Base-by-base conservation (phyloP, 2,329 filamentous ascomycete genomes). In the Arthrinium phaeospermum region DNA sequence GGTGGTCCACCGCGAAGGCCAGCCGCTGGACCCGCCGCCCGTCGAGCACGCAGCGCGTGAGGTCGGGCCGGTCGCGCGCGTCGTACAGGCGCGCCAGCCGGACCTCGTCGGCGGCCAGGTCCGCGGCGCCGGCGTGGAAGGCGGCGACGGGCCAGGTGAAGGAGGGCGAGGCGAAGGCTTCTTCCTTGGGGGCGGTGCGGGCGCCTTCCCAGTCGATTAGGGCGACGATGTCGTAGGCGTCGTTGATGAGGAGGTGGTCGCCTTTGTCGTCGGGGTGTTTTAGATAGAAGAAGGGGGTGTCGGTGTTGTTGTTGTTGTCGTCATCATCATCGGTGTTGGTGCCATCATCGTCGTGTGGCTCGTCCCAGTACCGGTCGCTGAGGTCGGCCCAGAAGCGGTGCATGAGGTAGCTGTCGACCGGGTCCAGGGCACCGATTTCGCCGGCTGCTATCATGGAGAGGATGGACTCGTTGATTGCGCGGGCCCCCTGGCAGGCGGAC, bases 241-340 rank as follows among this genome's bases (percentile, higher is more conserved):
- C 75, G 71, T 85, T 80, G 12, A 79, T 77, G 0, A 86, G 78
- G n/a, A 86, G 81, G 27, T 86, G 83, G 69, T 86, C 84, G 0
- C 83, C 83, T 74, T 86, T 86, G 70, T 86, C 83, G 73, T 86
- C 83, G n/a, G 80, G 76, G 74, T 86, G 82, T 72, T 83, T 85
- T 6, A 86, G 76, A 73, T 81, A 86, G 75, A 81, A 84, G 19
- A 3, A 22, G 12, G 41, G 44, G 69, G 70, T 16, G 27, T 30
- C 27, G 27, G 2, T 30, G 37, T 41, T 41, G 7, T 10, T 10
- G 37, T 8, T 30, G 27, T 30, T 30, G 27, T 30, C 2, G 27
- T 30, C 27, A 30, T 30, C 27, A 30, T 30, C 27, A 30, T 30
- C 27, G 4, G 27, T 30, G 27, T 2, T 30, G 27, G 27, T 34